Base-by-base conservation (phyloP, 805 yeast genomes). In the Candida coquimbonensis region DNA sequence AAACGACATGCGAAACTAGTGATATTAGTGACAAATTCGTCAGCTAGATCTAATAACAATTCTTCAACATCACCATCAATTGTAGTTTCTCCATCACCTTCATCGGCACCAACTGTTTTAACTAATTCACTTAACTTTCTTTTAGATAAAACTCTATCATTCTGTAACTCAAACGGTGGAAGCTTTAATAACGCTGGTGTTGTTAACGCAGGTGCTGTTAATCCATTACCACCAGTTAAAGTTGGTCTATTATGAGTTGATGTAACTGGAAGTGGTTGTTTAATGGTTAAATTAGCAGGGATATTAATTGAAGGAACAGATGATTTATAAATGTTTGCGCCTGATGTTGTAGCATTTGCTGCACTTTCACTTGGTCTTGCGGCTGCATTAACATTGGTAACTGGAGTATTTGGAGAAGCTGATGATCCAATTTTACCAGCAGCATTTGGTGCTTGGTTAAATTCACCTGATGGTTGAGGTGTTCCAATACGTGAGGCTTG, bases 21-120 rank as follows among this genome's bases (percentile, higher is more conserved):
- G 3, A 95, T 96, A 40, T 87, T 82, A 8, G 85, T 77, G 14
- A 93, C 93, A 60, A 93, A 93, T 60, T 93, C 98, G 64, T 93
- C 99, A 0, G 99, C 97, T 40, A 93, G 68, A 63, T 93, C 99
- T 38, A 93, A 70, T 33, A 93, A 67, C 36, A 93, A 68, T 55
- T 91, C 98, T 63, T 90, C 96, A 16, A 88, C 96, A 64, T 93
- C 97, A 26, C 97, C 98, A 63, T 91, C 99, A 47, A 93, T 85
- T 5, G 76, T 75, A 7, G 95, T 81, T 56, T 89, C 95, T 16
- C 91, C 85, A 60, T 91, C 97, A 37, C 96, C 96, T 62, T 83
- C 93, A 61, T 85, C 91, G 2, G 82, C 78, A 7, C 90, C 93
- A 14, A 82, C 86, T 2, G 87, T 79, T 59, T 81, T 79, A 7